Conservation (phyloP, 176 grass and related monocot genomes). For the Luzula sylvatica region DNA sequence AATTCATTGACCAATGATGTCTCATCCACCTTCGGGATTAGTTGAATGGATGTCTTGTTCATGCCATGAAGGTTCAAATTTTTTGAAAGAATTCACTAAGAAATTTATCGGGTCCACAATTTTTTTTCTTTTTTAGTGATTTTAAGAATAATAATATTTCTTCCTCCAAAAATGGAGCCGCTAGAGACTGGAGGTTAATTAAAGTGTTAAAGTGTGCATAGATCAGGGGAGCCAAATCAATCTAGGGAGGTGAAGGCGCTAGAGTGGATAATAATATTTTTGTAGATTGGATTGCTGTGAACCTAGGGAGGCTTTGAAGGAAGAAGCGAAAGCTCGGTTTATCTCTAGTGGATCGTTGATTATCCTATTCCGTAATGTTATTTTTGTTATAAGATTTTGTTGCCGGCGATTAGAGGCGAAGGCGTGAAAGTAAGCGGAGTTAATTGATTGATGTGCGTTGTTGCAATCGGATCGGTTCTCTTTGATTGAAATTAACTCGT, state of each 20-base stretch:
- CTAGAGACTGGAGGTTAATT: no score
- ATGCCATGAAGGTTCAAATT: neutral
- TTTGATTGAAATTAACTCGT: neutral
- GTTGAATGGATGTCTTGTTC: neutral
- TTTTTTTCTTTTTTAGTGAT: no score
- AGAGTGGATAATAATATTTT: no score
- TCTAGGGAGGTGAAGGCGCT: no score
- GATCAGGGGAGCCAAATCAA: no score
- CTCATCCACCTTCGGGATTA: neutral
- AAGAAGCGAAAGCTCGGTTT: neutral
- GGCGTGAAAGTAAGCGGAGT: neutral
- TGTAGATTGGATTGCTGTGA: neutral
- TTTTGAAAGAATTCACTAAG: neutral
- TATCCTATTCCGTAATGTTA: neutral
- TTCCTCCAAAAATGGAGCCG: neutral
- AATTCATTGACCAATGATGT: neutral
- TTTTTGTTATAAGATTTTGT: neutral
- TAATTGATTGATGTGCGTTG: neutral
- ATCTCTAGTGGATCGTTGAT: neutral
- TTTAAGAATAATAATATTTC: neutral
- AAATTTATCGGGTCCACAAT: neutral
- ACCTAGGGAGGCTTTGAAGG: neutral
- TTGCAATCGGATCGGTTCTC: neutral
- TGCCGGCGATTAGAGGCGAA: neutral
- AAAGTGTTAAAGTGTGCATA: no score